Evolutionary conservation across 2,329 filamentous ascomycete genomes (phyloP).

Genomic region (Phialemoniopsis sp.): DNA sequence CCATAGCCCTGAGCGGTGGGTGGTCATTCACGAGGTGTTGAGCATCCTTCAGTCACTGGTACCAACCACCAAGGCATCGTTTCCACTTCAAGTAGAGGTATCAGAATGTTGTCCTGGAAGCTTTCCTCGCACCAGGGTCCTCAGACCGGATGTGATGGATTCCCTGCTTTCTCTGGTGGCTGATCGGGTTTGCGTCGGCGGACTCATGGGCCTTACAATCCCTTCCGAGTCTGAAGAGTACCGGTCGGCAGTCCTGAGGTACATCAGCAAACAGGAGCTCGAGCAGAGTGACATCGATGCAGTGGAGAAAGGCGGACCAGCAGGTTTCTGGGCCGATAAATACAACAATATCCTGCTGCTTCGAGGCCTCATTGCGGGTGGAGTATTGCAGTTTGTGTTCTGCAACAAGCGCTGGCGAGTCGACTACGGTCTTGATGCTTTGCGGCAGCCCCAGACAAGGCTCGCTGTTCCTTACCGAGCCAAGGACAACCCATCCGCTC

Average conservation of each 20-base stretch:
- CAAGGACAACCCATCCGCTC: constrained; percentile 50
- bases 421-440: constrained; percentile 53
- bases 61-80: no score
- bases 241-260: constrained; percentile 11
- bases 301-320: constrained; percentile 25
- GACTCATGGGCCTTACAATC: no score
- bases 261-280: constrained; percentile 35
- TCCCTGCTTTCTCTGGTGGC: no score
- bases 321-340: constrained; percentile 28
- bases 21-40: constrained; percentile 48
- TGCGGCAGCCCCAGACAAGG: constrained; percentile 31
- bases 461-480: constrained; percentile 57
- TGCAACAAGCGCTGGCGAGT: constrained; percentile 60
- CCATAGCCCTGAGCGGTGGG: constrained; percentile 52
- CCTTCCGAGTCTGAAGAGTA: no score
- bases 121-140: constrained; percentile 16
- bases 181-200: no score
- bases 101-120: no score
- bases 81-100: no score
- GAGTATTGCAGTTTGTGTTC: constrained; percentile 50
- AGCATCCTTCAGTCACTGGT: constrained; percentile 35
- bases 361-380: constrained; percentile 50
- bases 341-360: constrained; percentile 39
- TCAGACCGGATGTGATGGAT: no score
- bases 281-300: constrained; percentile 18